Percentiles rank a stretch among this genome's conserved stretches.
Evolutionary conservation across 2,329 filamentous ascomycete genomes (phyloP).

Genomic region (Fusarium chaquense): DNA sequence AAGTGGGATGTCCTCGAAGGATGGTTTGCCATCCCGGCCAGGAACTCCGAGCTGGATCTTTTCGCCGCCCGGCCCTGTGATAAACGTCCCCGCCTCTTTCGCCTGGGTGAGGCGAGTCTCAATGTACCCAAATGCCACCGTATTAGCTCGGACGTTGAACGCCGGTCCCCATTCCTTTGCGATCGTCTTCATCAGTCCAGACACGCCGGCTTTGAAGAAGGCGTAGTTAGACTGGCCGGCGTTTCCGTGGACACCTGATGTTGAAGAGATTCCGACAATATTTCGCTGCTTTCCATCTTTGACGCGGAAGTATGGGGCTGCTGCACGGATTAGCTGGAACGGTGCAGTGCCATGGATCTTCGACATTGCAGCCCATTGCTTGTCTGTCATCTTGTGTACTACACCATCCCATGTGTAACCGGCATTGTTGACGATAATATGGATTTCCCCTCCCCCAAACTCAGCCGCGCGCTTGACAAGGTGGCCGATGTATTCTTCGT

Average conservation of each 20-base stretch:
- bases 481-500: neutral
- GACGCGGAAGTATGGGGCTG: neutral
- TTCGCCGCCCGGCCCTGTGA: neutral
- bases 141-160: neutral
- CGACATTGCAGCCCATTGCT: neutral
- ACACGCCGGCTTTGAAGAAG: neutral
- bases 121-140: conserved; percentile 1
- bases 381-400: neutral
- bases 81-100: neutral
- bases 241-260: neutral
- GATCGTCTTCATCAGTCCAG: conserved; percentile 52
- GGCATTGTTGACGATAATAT: neutral
- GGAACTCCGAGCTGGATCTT: neutral
- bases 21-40: neutral
- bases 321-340: neutral
- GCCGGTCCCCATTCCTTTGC: conserved; percentile 79
- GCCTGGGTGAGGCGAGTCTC: neutral
- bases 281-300: conserved; percentile 3
- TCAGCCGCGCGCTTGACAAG: neutral
- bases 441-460: neutral
- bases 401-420: conserved; percentile 2
- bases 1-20: neutral
- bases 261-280: neutral
- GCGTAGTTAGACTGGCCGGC: neutral
- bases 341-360: neutral